Percentiles rank a stretch among this genome's conserved stretches.
phyloP scores from a whole-genome alignment of 257 asterid species.

The Parsonsia alboflavescens region DNA sequence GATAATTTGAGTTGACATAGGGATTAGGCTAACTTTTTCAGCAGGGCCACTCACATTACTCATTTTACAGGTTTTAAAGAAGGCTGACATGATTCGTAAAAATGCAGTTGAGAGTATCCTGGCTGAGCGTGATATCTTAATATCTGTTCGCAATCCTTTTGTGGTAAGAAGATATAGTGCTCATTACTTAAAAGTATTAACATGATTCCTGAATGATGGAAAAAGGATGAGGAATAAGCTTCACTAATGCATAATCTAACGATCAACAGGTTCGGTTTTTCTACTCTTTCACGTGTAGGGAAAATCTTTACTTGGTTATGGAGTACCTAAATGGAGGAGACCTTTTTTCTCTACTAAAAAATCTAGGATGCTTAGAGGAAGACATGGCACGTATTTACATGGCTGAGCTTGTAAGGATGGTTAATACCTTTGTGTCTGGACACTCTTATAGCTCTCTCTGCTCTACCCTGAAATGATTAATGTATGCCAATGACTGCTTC shows the following conservation, averaged over 20 bases:
- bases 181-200: not conserved
- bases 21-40: slow-evolving; percentile 10
- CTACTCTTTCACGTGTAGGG: slow-evolving; percentile 99
- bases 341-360: slow-evolving; percentile 79
- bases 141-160: slow-evolving; percentile 97
- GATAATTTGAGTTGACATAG: not conserved
- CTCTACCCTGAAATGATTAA: slow-evolving; percentile 20
- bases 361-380: slow-evolving; percentile 96
- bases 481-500: slow-evolving; percentile 19
- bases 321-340: slow-evolving; percentile 99
- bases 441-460: slow-evolving; percentile 22
- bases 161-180: slow-evolving; percentile 59
- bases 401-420: slow-evolving; percentile 93
- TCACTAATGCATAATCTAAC: slow-evolving; percentile 48
- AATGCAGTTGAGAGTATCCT: slow-evolving; percentile 94
- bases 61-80: slow-evolving; percentile 72
- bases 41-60: slow-evolving; percentile 17
- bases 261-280: slow-evolving; percentile 97
- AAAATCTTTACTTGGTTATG: slow-evolving; percentile 96
- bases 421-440: slow-evolving; percentile 11
- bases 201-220: slow-evolving; percentile 1
- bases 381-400: slow-evolving; percentile 81
- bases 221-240: slow-evolving; percentile 21
- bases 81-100: slow-evolving; percentile 94
- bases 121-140: slow-evolving; percentile 95